Base-by-base conservation (phyloP, 164 flowering plant genomes). In the Saururus chinensis region DNA sequence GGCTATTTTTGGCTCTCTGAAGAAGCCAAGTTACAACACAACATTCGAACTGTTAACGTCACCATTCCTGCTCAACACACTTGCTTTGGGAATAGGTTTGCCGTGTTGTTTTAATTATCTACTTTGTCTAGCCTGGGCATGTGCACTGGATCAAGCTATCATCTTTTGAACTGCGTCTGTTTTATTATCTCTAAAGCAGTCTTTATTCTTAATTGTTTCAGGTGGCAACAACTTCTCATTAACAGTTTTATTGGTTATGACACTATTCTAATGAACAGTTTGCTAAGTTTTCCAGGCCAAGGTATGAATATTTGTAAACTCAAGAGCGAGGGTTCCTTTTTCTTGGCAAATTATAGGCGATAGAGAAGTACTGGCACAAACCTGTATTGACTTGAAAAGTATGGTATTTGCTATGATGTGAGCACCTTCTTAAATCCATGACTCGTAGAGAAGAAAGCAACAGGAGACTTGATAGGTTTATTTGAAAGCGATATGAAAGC, bases 171-270 rank as follows among this genome's bases (percentile, higher is more conserved):
- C 45, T 41, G 45, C n/a, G n/a, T n/a, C n/a, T n/a, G n/a, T 45
- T 8, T 12, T 45, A 17, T 45, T 17, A 12, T 45, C 0, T 12
- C 17, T 59, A 40, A 42, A 11, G 48, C n/a, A 59, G 19, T 8
- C 37, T 57, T 59, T 11, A 37, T 19, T 42, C n/a, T 19, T 59
- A 8, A 40, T 30, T 61, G 3, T 59, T 64, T 17, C 45, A 89
- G 98, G 83, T 87, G 96, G 96, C 96, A 87, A 78, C 96, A 88
- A 66, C 92, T 93, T 73, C 83, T 93, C 63, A 89, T 93, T 51
- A 93, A 93, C 79, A 84, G 89, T 76, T 74, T 86, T 74, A 88
- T 93, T 65, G 96, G 96, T 57, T 93, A 93, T 76, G 98, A 90
- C 69, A 93, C 97, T 53, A 92, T 92, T 56, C 65, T 92, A 74